Evolutionary conservation across 306 rosid species (phyloP).

Genomic region (Trifolium subterraneum): DNA sequence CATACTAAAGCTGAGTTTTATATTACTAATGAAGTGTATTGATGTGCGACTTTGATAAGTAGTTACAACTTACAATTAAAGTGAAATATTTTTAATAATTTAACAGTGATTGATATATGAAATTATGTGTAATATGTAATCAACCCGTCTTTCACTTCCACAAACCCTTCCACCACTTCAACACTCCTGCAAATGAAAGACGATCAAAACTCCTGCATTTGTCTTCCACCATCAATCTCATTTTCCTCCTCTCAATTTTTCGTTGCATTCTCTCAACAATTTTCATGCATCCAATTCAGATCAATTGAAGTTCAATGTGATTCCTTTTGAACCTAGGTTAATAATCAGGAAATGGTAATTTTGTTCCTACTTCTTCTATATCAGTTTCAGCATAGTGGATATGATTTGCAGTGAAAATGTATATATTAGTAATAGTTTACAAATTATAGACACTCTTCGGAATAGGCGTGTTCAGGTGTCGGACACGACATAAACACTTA

Average conservation of each 20-base stretch:
- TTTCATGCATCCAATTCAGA: neutral
- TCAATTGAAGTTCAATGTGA: slow-evolving; percentile 11
- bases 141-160: too few species aligned
- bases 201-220: slow-evolving; percentile 23
- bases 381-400: neutral
- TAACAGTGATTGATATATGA: too few species aligned
- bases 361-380: neutral
- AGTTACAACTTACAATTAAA: too few species aligned
- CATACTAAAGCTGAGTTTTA: too few species aligned
- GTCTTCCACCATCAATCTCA: neutral
- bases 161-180: slow-evolving; percentile 45
- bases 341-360: slow-evolving; percentile 47
- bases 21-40: too few species aligned
- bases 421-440: neutral
- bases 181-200: slow-evolving; percentile 24
- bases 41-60: too few species aligned
- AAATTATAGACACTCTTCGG: too few species aligned
- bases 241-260: neutral
- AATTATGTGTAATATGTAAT: too few species aligned
- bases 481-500: too few species aligned
- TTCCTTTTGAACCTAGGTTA: slow-evolving; percentile 16
- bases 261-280: neutral
- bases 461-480: too few species aligned
- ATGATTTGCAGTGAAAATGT: neutral
- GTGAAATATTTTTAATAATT: too few species aligned